phyloP scores from a whole-genome alignment of 192 early-diverging fungal genomes.

The Umbelopsis vinacea region DNA sequence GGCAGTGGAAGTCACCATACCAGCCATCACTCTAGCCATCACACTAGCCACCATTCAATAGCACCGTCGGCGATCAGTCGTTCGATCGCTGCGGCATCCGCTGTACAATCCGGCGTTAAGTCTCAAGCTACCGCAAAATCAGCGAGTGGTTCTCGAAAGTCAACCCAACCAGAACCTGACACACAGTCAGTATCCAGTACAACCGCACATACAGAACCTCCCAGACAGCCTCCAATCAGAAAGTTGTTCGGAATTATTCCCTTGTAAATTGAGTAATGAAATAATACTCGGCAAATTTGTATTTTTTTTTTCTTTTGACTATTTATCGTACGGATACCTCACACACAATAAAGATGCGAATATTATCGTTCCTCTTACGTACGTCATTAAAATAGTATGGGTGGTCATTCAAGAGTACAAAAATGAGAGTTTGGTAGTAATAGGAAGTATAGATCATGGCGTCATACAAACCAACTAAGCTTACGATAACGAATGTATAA shows the following conservation, averaged over 20 bases:
- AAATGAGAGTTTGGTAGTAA: too few species aligned
- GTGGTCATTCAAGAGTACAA: too few species aligned
- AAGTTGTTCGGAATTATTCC: conserved; percentile 18
- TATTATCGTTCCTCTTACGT: too few species aligned
- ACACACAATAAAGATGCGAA: too few species aligned
- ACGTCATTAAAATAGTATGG: too few species aligned
- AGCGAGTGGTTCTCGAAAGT: background rate
- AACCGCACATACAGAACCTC: background rate
- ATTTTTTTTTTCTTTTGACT: background rate
- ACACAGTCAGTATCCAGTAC: background rate
- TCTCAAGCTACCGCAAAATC: conserved; percentile 12
- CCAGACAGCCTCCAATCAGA: background rate
- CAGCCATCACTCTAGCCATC: conserved; percentile 1
- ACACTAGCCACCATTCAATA: background rate
- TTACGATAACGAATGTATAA: too few species aligned
- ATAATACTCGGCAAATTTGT: background rate
- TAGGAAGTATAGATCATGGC: too few species aligned
- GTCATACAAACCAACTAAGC: too few species aligned
- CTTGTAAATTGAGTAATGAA: conserved; percentile 10
- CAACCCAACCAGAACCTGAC: background rate
- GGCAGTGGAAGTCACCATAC: background rate
- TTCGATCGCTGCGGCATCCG: background rate
- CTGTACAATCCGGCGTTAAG: background rate
- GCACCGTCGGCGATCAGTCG: background rate
- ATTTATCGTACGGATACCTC: conserved; percentile 1